These are phyloP conservation scores for Balamuthia mandrillaris DNA, from an alignment of 208 protist species.

Conservation along the genomic window DNA sequence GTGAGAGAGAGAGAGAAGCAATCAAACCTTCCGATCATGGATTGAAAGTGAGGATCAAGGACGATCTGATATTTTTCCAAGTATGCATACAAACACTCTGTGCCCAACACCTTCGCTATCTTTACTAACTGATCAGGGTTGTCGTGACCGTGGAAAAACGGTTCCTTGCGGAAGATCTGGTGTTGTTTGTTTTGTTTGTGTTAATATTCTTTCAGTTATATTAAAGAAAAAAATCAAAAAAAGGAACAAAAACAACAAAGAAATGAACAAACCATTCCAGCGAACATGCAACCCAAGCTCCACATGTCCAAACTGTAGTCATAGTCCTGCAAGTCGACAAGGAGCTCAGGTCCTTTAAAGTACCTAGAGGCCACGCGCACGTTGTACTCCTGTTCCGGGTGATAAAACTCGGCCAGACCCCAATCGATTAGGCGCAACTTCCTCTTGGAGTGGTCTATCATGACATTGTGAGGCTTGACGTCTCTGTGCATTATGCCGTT, in stretches of 20 bases:
- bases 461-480: slow-evolving; percentile 98
- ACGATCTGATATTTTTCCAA: slow-evolving; percentile 92
- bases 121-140: slow-evolving; percentile 98
- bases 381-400: slow-evolving; percentile 94
- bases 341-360: slow-evolving; percentile 96
- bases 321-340: slow-evolving; percentile 96
- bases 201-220: neutral
- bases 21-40: slow-evolving; percentile 77
- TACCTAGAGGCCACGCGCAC: slow-evolving; percentile 97
- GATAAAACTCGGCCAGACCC: slow-evolving; percentile 98
- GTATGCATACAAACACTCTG: slow-evolving; percentile 87
- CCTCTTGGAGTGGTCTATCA: slow-evolving; percentile 95
- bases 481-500: slow-evolving; percentile 99
- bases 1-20: neutral
- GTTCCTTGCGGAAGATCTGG: slow-evolving; percentile 93
- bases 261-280: slow-evolving; percentile 81
- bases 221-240: neutral
- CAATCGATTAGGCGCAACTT: slow-evolving; percentile 95
- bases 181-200: neutral
- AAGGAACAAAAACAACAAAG: neutral
- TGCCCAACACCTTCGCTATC: slow-evolving; percentile 90
- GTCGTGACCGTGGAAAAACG: slow-evolving; percentile 97
- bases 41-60: slow-evolving; percentile 81
- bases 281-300: slow-evolving; percentile 97
- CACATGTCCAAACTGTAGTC: slow-evolving; percentile 99